Percentiles rank a stretch among this genome's conserved stretches.
These are phyloP conservation scores for Kwoniella bestiolae DNA, from an alignment of 768 basidiomycete genomes.

Conservation along the genomic window DNA sequence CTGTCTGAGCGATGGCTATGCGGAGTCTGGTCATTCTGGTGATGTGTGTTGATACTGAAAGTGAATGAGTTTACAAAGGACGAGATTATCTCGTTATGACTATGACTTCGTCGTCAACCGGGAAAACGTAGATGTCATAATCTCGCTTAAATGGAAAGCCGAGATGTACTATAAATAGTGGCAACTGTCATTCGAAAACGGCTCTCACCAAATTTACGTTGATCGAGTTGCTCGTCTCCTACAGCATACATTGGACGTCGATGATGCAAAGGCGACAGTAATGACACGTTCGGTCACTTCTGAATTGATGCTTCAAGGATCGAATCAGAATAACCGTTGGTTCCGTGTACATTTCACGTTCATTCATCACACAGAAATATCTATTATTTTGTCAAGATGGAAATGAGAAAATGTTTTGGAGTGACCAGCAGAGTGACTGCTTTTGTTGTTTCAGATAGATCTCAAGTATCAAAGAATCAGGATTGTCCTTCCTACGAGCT, in stretches of 20 bases:
- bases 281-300: too few relatives aligned
- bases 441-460: too few relatives aligned
- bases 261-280: too few relatives aligned
- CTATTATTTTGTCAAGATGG: background rate
- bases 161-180: background rate
- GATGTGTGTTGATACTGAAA: background rate
- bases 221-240: too few relatives aligned
- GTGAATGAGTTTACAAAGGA: background rate
- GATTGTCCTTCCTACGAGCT: too few relatives aligned
- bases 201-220: too few relatives aligned
- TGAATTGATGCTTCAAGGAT: too few relatives aligned
- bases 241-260: too few relatives aligned
- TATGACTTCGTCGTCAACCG: too few relatives aligned
- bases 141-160: conserved; percentile 10
- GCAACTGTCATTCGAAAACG: background rate
- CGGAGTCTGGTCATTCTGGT: conserved; percentile 20
- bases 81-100: too few relatives aligned
- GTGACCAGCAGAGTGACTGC: background rate
- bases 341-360: background rate
- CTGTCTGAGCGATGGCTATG: conserved; percentile 46
- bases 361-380: conserved; percentile 4
- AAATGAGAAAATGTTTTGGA: background rate
- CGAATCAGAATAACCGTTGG: too few relatives aligned
- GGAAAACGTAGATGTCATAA: background rate
- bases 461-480: too few relatives aligned